Conservation (phyloP, 176 grass and related monocot species). For the Musa itinerans region DNA sequence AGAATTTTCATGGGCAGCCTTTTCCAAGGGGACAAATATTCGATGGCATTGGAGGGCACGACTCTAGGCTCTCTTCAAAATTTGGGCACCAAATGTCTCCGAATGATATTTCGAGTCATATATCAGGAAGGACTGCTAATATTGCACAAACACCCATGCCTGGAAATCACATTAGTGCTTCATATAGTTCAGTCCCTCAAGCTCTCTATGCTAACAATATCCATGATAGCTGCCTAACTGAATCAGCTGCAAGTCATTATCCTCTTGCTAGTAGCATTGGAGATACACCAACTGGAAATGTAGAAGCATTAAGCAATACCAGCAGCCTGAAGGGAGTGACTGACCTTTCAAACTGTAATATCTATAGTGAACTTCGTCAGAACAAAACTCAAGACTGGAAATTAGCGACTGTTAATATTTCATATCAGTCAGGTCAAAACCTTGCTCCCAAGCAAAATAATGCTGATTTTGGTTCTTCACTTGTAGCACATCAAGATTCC, state of each 20-base stretch:
- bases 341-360: neutral
- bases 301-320: neutral
- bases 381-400: slow-evolving; percentile 6
- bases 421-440: neutral
- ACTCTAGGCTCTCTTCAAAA: neutral
- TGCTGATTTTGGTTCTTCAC: neutral
- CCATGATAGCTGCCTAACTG: neutral
- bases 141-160: neutral
- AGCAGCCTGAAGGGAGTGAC: neutral
- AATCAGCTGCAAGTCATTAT: neutral
- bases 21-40: slow-evolving; percentile 1
- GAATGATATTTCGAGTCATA: neutral
- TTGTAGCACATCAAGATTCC: neutral
- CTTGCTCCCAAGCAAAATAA: neutral
- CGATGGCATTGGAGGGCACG: neutral
- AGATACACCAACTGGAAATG: neutral
- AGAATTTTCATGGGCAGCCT: neutral
- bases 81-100: neutral
- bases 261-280: neutral
- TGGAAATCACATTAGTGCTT: neutral
- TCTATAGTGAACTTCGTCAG: neutral
- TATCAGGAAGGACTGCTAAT: neutral
- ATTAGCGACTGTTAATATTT: neutral
- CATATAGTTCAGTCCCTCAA: neutral
- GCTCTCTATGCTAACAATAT: neutral